Evolutionary conservation across 106 monocot species (phyloP).

Genomic region (Alisma plantagoaquatica): DNA sequence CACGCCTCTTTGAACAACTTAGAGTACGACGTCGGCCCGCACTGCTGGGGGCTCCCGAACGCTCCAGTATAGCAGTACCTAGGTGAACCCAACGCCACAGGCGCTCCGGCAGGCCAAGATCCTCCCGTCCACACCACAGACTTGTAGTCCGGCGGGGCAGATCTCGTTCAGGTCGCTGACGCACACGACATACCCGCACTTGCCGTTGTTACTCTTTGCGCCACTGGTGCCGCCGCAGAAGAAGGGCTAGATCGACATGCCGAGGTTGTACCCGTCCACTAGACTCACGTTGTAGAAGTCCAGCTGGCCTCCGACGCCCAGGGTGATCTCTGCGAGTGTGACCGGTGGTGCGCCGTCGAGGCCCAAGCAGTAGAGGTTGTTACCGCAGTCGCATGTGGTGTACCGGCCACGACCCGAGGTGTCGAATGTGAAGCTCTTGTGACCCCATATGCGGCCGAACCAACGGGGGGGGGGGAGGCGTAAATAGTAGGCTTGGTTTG

Average conservation of each 20-base stretch:
- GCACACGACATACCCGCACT: conserved; percentile 40
- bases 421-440: conserved; percentile 54
- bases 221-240: conserved; percentile 6
- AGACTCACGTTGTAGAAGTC: conserved; percentile 51
- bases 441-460: conserved; percentile 72
- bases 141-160: conserved; percentile 51
- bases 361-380: conserved; percentile 58
- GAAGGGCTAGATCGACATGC: conserved; percentile 34
- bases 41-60: no score
- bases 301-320: conserved; percentile 33
- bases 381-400: conserved; percentile 77
- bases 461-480: conserved; percentile 32
- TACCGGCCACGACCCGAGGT: conserved; percentile 46
- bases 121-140: conserved; percentile 13
- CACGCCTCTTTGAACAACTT: no score
- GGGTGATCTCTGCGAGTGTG: conserved; percentile 56
- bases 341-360: conserved; percentile 53
- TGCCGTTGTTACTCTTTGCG: no score
- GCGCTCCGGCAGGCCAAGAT: conserved; percentile 58
- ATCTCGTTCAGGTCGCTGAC: conserved; percentile 50
- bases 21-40: no score
- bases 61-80: conserved; percentile 53
- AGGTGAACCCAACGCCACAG: conserved; percentile 50
- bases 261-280: conserved; percentile 55
- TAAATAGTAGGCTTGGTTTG: conserved; percentile 51